Base-by-base conservation (phyloP, 495 filamentous ascomycete genomes). In the Aspergillus incahuasiensis region DNA sequence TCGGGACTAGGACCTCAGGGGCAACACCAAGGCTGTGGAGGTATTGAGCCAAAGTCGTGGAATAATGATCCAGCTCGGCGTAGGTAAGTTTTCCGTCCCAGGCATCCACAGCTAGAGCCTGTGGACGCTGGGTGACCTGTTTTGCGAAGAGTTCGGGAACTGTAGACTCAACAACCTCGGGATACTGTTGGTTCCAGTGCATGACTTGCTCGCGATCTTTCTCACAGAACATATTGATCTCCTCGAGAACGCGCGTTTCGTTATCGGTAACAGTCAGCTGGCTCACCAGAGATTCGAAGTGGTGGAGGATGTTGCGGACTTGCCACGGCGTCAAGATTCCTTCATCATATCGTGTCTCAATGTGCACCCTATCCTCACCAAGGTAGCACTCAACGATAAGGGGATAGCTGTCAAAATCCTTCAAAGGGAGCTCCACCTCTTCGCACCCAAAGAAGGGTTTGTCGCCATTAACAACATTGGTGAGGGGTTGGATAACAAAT, bases 61-160 rank as follows among this genome's bases (percentile, higher is more conserved):
- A 58, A 18, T 72, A 52, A 0, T 55, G 38, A 19, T 79, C 68
- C 6, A 84, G 65, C 32, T 83, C 68, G n/a, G 46, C 19, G 53
- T 83, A 83, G 9, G 76, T 79, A 47, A 81, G 70, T 21, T 61
- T 44, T n/a, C 74, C 79, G 55, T 84, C 81, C 74, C 73, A 81
- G 2, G 69, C 55, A 39, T 49, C 59, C 0, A 78, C 42, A 13
- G 73, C 70, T 6, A 55, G 53, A 0, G 60, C 48, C 6, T 72
- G 42, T 1, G 78, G 73, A 5, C 12, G 25, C 25, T 28, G 25
- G 25, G 8, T 8, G 25, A 28, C 25, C 25, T 28, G 25, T 8
- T 28, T 8, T 28, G 25, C 25, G 32, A 35, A 35, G 32, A 35
- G 2, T 11, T 11, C 6, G 2, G 32, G 8, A 15, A 9, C 12